Evolutionary conservation across 306 rosid species (phyloP), one percentile per base, ranked within the genome.

Genomic region (Quercus mongolica): DNA sequence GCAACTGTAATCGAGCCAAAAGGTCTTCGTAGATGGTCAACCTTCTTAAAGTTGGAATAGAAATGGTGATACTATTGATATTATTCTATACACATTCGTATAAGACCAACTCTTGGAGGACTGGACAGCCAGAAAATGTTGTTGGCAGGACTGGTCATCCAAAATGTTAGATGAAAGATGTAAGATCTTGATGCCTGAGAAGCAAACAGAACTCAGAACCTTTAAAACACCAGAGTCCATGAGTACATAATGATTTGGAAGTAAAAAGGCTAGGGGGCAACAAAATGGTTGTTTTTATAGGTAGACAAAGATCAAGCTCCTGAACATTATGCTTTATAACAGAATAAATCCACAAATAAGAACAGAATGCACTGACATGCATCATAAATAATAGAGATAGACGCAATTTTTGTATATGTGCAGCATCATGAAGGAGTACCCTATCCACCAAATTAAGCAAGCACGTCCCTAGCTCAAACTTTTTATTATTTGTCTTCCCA

Each of bases 151-250:
- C 59, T 59, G 57, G 18, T 75, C 80, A 59, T 81, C 65, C 70
- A 72, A 38, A 56, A 75, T 20, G 57, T 20, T 18, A 38, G 44
- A 38, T 20, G 76, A 58, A 75, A 75, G 72, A 8, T 33, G 4
- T 69, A 68, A 75, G 30, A 19, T 80, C 56, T 68, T 68, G 33
- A 75, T 44, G 17, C 64, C 73, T 69, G 73, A 71, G 23, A 75
- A 81, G 46, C 25, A 0, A 6, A 69, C 58, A 33, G 46, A 49
- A 20, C 44, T 18, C 19, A 58, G 80, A 18, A 69, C 5, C 56
- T 56, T 1, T 20, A 69, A 13, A 69, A 0, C 46, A n/a, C 18
- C 0, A 2, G 10, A 31, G 0, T 10, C 12, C 19, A 69, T 0
- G 9, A 19, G 28, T 21, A 41, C 4, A 59, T 65, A 81, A 46